These are phyloP conservation scores for Podaxis sp. DNA, from an alignment of 768 basidiomycete genomes.

Conservation along the genomic window DNA sequence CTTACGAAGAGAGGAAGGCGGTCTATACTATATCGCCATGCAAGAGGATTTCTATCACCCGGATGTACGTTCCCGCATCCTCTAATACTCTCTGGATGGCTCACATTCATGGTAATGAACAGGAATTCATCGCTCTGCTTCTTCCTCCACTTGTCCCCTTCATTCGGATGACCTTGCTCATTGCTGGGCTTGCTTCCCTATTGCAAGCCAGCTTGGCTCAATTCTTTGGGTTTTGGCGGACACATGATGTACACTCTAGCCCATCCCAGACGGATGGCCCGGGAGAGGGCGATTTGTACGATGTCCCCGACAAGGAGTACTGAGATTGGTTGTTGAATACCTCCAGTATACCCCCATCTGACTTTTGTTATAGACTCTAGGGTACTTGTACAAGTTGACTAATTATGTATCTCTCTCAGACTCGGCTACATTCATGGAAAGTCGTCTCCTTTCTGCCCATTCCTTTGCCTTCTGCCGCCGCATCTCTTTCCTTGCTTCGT, in stretches of 20 bases:
- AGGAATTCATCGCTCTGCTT: constrained; percentile 45
- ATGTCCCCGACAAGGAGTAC: neutral
- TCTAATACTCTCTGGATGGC: neutral
- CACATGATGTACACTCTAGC: constrained; percentile 8
- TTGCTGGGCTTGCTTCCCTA: constrained; percentile 26
- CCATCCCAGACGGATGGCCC: neutral
- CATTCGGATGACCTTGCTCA: constrained; percentile 30
- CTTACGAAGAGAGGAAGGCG: constrained; percentile 40
- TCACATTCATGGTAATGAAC: neutral
- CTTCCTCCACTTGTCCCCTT: constrained; percentile 42
- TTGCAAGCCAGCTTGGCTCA: constrained; percentile 31
- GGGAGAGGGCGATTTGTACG: constrained; percentile 10
- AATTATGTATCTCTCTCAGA: neutral
- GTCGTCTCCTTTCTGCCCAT: constrained; percentile 55
- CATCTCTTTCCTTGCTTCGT: constrained; percentile 39
- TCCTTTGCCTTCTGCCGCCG: constrained; percentile 56
- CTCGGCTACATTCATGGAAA: neutral
- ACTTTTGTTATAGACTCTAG: neutral
- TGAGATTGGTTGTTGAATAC: neutral
- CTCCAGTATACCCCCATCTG: neutral
- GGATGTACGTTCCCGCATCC: constrained; percentile 34
- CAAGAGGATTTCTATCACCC: constrained; percentile 66
- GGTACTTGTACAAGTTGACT: neutral
- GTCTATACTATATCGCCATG: constrained; percentile 42
- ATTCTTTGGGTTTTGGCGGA: constrained; percentile 33